These are phyloP conservation scores for Simplicillium sp. DNA, from an alignment of 2,329 filamentous ascomycete species.

Conservation along the genomic window DNA sequence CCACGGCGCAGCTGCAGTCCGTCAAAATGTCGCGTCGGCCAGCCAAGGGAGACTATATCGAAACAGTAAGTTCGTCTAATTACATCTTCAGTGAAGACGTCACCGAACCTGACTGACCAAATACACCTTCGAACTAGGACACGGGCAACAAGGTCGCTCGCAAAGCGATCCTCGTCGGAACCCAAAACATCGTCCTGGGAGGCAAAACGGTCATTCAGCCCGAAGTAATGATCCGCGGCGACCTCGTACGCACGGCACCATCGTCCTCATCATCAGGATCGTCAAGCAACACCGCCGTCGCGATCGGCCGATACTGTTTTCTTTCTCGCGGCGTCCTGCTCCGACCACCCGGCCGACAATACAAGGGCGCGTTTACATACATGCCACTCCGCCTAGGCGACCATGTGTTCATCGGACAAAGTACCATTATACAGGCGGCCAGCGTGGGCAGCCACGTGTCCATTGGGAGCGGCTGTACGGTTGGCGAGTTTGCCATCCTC, in stretches of 20 bases:
- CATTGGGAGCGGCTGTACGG: slow-evolving; percentile 66
- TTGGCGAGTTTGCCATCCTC: slow-evolving; percentile 82
- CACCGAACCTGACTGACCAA: neutral
- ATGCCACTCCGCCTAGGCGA: slow-evolving; percentile 90
- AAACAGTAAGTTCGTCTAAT: slow-evolving; percentile 56
- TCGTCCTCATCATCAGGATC: slow-evolving; percentile 27
- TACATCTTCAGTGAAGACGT: neutral
- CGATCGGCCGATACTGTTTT: slow-evolving; percentile 86
- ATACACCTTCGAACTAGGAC: slow-evolving; percentile 48
- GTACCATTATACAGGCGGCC: slow-evolving; percentile 71
- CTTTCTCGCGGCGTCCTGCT: slow-evolving; percentile 70
- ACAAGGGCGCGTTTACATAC: slow-evolving; percentile 70
- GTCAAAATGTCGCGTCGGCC: slow-evolving; percentile 63
- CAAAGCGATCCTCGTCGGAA: slow-evolving; percentile 83
- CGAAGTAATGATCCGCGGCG: slow-evolving; percentile 87
- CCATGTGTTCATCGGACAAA: slow-evolving; percentile 80
- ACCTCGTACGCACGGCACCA: slow-evolving; percentile 57
- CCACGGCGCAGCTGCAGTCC: neutral
- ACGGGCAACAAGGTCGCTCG: slow-evolving; percentile 98
- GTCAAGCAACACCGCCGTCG: slow-evolving; percentile 57
- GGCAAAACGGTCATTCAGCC: slow-evolving; percentile 94
- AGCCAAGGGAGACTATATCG: slow-evolving; percentile 87
- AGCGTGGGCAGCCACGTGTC: slow-evolving; percentile 77
- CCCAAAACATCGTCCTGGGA: slow-evolving; percentile 94
- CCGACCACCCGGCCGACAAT: slow-evolving; percentile 72